Evolutionary conservation across 768 basidiomycete genomes (phyloP).

Genomic region (Podaxis sp.): DNA sequence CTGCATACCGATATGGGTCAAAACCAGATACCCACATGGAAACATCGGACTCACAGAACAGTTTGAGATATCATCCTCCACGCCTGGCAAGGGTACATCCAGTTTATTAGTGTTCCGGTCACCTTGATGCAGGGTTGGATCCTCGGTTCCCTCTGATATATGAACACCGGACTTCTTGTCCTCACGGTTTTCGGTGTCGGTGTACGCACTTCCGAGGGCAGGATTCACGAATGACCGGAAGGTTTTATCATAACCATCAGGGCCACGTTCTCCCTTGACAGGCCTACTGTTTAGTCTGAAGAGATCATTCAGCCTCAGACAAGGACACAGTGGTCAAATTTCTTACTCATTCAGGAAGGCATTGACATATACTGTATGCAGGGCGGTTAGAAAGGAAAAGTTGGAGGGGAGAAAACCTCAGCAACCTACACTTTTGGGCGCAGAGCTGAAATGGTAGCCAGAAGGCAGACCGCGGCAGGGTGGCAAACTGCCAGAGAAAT

Average conservation of each 20-base stretch:
- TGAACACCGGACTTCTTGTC: not conserved
- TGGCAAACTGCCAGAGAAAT: constrained; percentile 19
- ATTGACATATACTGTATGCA: constrained; percentile 2
- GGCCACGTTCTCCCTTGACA: not conserved
- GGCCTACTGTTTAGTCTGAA: constrained; percentile 7
- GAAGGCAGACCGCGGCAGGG: constrained; percentile 20
- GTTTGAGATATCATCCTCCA: not conserved
- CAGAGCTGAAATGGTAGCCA: constrained; percentile 30
- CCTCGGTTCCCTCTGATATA: not conserved
- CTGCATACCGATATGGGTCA: not conserved
- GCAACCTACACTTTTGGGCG: constrained; percentile 23
- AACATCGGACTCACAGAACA: not conserved
- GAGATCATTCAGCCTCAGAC: not conserved
- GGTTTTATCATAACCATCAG: not conserved
- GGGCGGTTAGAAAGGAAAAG: not conserved
- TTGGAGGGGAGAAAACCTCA: not conserved
- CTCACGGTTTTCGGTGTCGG: not conserved
- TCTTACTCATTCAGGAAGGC: constrained; percentile 10
- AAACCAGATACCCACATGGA: not conserved
- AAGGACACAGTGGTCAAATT: not conserved
- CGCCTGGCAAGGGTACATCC: not conserved
- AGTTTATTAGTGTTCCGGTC: not conserved
- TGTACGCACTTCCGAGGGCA: not conserved
- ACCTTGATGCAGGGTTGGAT: not conserved
- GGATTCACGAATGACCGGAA: not conserved